Percentiles rank a stretch among this genome's conserved stretches.
These are phyloP conservation scores for Aechmea fasciata DNA, from an alignment of 176 grass and related monocot species.

Conservation along the genomic window DNA sequence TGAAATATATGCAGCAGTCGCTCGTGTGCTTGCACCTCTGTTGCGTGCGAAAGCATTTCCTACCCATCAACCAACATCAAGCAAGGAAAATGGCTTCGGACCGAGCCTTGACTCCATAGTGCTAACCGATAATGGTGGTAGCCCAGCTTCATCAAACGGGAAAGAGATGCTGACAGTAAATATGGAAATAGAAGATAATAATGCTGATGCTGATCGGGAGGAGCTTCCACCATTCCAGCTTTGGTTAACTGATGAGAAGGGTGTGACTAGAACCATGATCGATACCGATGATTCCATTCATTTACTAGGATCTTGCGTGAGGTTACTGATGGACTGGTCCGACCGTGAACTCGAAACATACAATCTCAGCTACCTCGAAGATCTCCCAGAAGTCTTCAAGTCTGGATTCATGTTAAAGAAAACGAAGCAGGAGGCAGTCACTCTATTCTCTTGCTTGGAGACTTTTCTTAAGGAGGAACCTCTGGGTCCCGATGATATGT, in stretches of 20 bases:
- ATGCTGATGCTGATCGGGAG: not conserved
- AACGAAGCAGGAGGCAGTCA: conserved; percentile 79
- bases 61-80: conserved; percentile 18
- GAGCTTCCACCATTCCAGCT: conserved; percentile 47
- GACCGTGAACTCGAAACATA: conserved; percentile 62
- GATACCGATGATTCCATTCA: conserved; percentile 34
- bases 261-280: conserved; percentile 28
- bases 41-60: conserved; percentile 39
- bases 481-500: conserved; percentile 97
- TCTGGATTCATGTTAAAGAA: conserved; percentile 81
- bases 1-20: conserved; percentile 59
- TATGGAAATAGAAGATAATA: conserved; percentile 26
- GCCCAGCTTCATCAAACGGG: not conserved
- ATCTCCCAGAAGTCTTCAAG: conserved; percentile 86
- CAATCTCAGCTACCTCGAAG: conserved; percentile 56
- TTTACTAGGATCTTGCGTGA: conserved; percentile 21
- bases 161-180: conserved; percentile 35
- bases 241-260: conserved; percentile 77
- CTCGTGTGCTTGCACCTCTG: conserved; percentile 52
- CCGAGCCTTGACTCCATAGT: conserved; percentile 79
- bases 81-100: conserved; percentile 38
- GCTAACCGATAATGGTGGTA: conserved; percentile 41
- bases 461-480: conserved; percentile 94
- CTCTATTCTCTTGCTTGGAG: conserved; percentile 87
- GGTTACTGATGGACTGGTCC: conserved; percentile 76